Evolutionary conservation across 495 filamentous ascomycete species (phyloP).

Genomic region (Articulospora tetracladia): DNA sequence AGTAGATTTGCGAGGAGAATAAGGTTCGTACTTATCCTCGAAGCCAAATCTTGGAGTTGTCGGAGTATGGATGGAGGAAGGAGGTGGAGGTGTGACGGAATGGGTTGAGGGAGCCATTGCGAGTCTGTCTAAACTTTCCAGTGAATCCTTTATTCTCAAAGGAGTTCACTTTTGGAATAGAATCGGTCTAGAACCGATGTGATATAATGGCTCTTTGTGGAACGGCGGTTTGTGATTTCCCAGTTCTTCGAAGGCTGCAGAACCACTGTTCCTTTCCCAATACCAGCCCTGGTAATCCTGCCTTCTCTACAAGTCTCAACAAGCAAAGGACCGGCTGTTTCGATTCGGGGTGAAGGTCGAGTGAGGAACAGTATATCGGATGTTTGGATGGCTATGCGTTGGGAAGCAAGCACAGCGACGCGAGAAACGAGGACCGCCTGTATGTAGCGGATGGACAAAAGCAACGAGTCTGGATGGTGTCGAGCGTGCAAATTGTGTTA

Average conservation of each 20-base stretch:
- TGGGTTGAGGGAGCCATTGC: conserved; percentile 43
- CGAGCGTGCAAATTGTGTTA: not conserved
- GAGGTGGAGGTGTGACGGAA: conserved; percentile 59
- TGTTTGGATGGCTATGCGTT: not conserved
- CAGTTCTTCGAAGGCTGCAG: too few relatives aligned
- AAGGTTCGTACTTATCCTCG: conserved; percentile 68
- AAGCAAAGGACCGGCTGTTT: not conserved
- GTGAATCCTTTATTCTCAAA: not conserved
- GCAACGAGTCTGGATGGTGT: not conserved
- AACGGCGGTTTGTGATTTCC: too few relatives aligned
- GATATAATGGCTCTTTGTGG: too few relatives aligned
- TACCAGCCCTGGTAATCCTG: not conserved
- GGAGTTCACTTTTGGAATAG: not conserved
- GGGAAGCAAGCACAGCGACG: not conserved
- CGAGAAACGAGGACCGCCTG: too few relatives aligned
- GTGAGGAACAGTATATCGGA: not conserved
- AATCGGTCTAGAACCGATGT: not conserved
- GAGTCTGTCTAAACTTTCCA: not conserved
- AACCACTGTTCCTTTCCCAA: too few relatives aligned
- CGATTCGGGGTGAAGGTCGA: not conserved
- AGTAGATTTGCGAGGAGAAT: conserved; percentile 55
- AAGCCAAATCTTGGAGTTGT: conserved; percentile 68
- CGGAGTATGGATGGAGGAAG: conserved; percentile 58
- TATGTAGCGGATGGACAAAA: too few relatives aligned
- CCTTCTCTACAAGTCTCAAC: not conserved